A percentile compares a stretch with the other conserved stretches of the same genome.
Conservation (phyloP, 495 filamentous ascomycete species). For the Collariella sp. region DNA sequence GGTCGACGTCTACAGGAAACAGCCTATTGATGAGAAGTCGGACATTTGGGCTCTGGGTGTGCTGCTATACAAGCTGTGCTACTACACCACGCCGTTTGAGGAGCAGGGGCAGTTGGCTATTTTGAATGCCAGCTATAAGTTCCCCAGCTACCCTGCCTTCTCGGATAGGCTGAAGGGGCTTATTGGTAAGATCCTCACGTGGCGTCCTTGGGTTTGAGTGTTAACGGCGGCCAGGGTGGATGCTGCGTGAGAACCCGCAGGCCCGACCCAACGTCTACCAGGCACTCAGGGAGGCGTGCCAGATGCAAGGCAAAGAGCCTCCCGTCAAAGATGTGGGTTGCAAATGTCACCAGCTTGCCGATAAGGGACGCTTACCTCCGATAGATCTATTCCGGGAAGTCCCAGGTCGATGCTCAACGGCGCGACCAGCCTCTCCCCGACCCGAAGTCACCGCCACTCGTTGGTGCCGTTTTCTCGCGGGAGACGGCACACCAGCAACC, state of each 20-base stretch:
- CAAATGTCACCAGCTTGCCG: background rate
- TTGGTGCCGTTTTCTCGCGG: constrained; percentile 62
- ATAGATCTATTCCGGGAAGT: constrained; percentile 74
- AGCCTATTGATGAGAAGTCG: constrained; percentile 96
- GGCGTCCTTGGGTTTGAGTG: background rate
- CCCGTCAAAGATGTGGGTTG: constrained; percentile 83
- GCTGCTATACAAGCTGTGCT: constrained; percentile 94
- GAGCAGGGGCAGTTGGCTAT: constrained; percentile 98
- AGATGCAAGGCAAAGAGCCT: constrained; percentile 78
- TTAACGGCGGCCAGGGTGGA: constrained; percentile 57
- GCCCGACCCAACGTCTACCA: constrained; percentile 89
- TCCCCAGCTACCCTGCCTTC: constrained; percentile 77
- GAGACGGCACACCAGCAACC: constrained; percentile 59
- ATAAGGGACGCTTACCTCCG: constrained; percentile 10
- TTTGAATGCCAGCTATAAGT: constrained; percentile 90
- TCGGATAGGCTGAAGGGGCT: constrained; percentile 85
- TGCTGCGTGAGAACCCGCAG: constrained; percentile 79
- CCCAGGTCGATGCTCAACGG: constrained; percentile 33
- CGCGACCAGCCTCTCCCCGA: constrained; percentile 15
- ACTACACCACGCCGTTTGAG: constrained; percentile 98
- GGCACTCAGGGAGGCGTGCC: constrained; percentile 73
- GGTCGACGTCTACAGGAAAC: constrained; percentile 94
- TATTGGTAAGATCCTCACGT: constrained; percentile 56
- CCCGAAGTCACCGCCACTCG: constrained; percentile 41
- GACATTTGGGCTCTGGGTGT: constrained; percentile 98